Conservation (phyloP, 257 asterid genomes). For the Capsicum baccatum region DNA sequence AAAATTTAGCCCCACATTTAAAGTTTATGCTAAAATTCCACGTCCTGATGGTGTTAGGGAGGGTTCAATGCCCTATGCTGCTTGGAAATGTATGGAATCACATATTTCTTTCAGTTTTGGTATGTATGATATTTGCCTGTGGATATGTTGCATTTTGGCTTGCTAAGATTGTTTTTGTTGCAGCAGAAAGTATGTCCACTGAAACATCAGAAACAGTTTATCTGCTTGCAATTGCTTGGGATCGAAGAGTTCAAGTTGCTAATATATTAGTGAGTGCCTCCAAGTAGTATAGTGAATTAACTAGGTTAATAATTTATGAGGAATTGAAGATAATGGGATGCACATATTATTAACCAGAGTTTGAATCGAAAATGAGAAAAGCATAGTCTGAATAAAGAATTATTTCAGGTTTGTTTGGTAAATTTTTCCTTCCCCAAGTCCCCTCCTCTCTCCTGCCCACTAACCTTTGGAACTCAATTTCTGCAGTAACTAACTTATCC, state of each 20-base stretch:
- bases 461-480: slow-evolving; percentile 22
- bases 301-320: slow-evolving; percentile 4
- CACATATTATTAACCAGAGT: slow-evolving; percentile 17
- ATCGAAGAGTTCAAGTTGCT: slow-evolving; percentile 75
- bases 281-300: not conserved
- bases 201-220: slow-evolving; percentile 69
- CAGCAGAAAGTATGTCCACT: slow-evolving; percentile 56
- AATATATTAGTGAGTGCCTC: slow-evolving; percentile 30
- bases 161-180: slow-evolving; percentile 32
- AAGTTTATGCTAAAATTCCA: slow-evolving; percentile 77
- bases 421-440: not conserved
- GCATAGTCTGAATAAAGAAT: not conserved
- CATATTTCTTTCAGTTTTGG: slow-evolving; percentile 53
- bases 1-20: slow-evolving; percentile 78
- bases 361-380: not conserved
- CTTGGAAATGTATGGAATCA: slow-evolving; percentile 75
- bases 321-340: not conserved
- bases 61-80: slow-evolving; percentile 93
- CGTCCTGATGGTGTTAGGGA: slow-evolving; percentile 87
- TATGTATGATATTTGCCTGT: slow-evolving; percentile 35
- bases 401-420: slow-evolving; percentile 3
- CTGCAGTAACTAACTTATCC: not conserved
- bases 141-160: slow-evolving; percentile 5
- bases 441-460: slow-evolving; percentile 7
- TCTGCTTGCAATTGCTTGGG: slow-evolving; percentile 97